Percentiles rank a stretch among this genome's conserved stretches.
Evolutionary conservation across 1,139 yeast species (phyloP).

Genomic region (Pichia inconspicua): DNA sequence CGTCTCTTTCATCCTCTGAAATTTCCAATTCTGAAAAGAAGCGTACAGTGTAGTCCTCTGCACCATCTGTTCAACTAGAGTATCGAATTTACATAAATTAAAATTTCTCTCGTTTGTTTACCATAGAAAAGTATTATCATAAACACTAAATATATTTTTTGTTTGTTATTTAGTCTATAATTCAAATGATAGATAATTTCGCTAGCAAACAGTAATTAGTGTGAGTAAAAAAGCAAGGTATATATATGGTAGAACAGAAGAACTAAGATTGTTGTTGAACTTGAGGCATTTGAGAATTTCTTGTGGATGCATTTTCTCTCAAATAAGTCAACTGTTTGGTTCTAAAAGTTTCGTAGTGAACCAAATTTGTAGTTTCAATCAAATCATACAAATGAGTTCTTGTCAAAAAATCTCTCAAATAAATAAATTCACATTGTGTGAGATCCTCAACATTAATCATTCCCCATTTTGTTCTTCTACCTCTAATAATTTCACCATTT

Average conservation of each 20-base stretch:
- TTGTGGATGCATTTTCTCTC: conserved; percentile 67
- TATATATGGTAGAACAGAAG: not conserved
- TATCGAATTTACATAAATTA: not conserved
- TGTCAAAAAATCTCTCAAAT: conserved; percentile 85
- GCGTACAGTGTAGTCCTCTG: not conserved
- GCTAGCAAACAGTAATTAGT: conserved; percentile 1
- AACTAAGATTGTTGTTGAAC: conserved; percentile 5
- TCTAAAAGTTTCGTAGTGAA: conserved; percentile 90
- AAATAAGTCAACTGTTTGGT: conserved; percentile 88
- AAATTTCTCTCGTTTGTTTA: no score
- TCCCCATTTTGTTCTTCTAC: conserved; percentile 93
- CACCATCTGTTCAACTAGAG: not conserved
- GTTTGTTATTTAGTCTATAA: not conserved
- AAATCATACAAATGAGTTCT: conserved; percentile 94
- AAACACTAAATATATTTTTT: not conserved
- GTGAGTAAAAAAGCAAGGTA: not conserved
- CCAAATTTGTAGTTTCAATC: conserved; percentile 82
- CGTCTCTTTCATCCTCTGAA: not conserved
- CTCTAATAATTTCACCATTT: conserved; percentile 71
- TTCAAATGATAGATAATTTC: not conserved
- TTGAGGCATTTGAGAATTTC: conserved; percentile 26
- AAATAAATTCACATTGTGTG: conserved; percentile 89
- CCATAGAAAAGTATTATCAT: not conserved
- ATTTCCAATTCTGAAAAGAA: not conserved
- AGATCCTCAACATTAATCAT: conserved; percentile 87